Conservation (phyloP, 495 filamentous ascomycete genomes). For the Xylaria telfairii region DNA sequence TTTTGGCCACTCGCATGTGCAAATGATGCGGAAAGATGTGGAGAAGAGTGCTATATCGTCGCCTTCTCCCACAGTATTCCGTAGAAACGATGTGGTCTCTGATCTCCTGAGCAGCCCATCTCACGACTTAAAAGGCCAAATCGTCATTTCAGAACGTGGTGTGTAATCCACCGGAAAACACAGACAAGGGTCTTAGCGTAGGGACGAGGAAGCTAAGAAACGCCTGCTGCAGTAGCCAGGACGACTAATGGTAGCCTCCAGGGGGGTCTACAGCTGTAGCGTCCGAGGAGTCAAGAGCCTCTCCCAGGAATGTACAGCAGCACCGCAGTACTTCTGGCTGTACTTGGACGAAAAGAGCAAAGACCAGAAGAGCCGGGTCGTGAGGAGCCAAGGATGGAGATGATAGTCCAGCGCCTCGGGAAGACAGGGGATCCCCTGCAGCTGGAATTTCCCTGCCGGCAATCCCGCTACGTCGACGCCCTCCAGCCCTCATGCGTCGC, state of each 20-base stretch:
- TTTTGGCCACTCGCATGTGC: slow-evolving; percentile 19
- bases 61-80: not conserved
- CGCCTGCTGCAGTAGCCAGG: slow-evolving; percentile 27
- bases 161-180: slow-evolving; percentile 26
- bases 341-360: slow-evolving; percentile 19
- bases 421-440: slow-evolving; percentile 41
- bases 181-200: slow-evolving; percentile 28
- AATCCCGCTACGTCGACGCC: slow-evolving; percentile 40
- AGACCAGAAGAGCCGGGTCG: slow-evolving; percentile 12
- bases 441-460: slow-evolving; percentile 41
- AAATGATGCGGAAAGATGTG: slow-evolving; percentile 21
- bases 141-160: slow-evolving; percentile 28
- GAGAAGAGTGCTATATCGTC: slow-evolving; percentile 17
- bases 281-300: slow-evolving; percentile 20
- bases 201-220: slow-evolving; percentile 20
- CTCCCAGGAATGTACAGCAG: slow-evolving; percentile 18
- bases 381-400: slow-evolving; percentile 16
- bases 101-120: slow-evolving; percentile 17
- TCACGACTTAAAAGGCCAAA: slow-evolving; percentile 5
- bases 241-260: slow-evolving; percentile 19
- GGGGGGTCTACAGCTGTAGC: slow-evolving; percentile 19
- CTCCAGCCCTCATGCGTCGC: slow-evolving; percentile 23
- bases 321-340: not conserved
- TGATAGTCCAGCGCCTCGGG: slow-evolving; percentile 26
- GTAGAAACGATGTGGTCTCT: slow-evolving; percentile 9